Percentiles rank a stretch among this genome's conserved stretches.
These are phyloP conservation scores for Nidula niveotomentosa DNA, from an alignment of 1,284 basidiomycete genomes.

Conservation along the genomic window DNA sequence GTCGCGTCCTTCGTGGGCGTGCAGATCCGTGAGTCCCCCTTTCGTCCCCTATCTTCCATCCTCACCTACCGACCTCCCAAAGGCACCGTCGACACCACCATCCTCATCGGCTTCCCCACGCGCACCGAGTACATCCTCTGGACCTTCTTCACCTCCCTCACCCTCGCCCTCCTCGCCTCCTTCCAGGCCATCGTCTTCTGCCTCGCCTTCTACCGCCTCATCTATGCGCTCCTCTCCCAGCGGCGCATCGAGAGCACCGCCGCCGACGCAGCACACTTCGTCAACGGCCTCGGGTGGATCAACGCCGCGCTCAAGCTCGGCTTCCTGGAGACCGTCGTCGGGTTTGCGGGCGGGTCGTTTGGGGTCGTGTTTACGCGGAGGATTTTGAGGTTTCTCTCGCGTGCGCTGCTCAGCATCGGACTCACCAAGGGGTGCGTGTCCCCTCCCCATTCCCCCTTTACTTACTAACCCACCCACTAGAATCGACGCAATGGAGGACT, in stretches of 20 bases:
- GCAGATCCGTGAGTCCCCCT: slow-evolving; percentile 46
- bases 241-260: slow-evolving; percentile 46
- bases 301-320: slow-evolving; percentile 58
- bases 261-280: slow-evolving; percentile 47
- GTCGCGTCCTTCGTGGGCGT: slow-evolving; percentile 66
- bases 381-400: slow-evolving; percentile 51
- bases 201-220: slow-evolving; percentile 57
- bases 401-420: slow-evolving; percentile 57
- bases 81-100: neutral
- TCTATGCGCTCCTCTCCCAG: slow-evolving; percentile 46
- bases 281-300: slow-evolving; percentile 67
- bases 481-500: slow-evolving; percentile 43
- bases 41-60: neutral
- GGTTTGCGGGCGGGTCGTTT: slow-evolving; percentile 57
- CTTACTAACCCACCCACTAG: slow-evolving; percentile 21
- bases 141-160: slow-evolving; percentile 56
- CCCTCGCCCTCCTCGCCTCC: slow-evolving; percentile 54
- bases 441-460: neutral
- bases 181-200: slow-evolving; percentile 59
- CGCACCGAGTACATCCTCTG: slow-evolving; percentile 39
- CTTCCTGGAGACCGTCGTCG: slow-evolving; percentile 61
- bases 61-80: neutral
- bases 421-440: slow-evolving; percentile 60
- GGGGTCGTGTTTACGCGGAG: slow-evolving; percentile 52
- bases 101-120: slow-evolving; percentile 41